Evolutionary conservation across 192 early-diverging fungal species (phyloP), one percentile per base, ranked within the genome.

Genomic region (Backusella westeae): DNA sequence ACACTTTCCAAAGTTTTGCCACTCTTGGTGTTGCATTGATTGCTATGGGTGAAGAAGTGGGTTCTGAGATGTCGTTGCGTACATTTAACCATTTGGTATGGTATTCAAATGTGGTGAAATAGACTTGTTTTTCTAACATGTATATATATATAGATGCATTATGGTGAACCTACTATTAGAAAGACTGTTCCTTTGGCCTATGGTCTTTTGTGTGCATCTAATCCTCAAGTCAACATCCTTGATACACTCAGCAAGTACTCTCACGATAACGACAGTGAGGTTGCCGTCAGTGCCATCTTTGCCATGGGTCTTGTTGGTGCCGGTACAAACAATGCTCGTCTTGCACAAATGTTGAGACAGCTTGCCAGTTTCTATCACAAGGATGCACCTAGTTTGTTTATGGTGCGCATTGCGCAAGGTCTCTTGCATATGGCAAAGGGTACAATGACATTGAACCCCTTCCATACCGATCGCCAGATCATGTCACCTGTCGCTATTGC

Each of bases 221-320:
- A 99, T 83, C 98, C 98, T 70, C 82, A 94, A 14, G 92, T 98
- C 12, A 86, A 91, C 56, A 93, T 99, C 39, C 85, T 99, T 9
- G 98, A 99, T 75, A 94, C 95, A 17, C 89, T 99, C 65, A 96
- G 93, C 87, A 99, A 99, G 85, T 96, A 96, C 82, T 99, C 98
- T 44, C 98, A 99, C 86, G 98, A 99, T 88, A 96, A 96, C 74
- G 98, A 99, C 84, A 84, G 89, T 49, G 93, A 97, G 38, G 97
- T 99, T 44, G 94, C 98, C 8, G 85, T 94, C 35, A 98, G 94
- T 83, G 97, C 98, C 15, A 95, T 99, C 59, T 97, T 99, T 86
- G 97, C 97, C 32, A 98, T 99, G 97, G 98, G 98, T 71, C 83
- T 99, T 69, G 94, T 99, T 21, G 98, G 98, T 26, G 97, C 97